These are phyloP conservation scores for Licmophora abbreviata DNA, from an alignment of 108 stramenopile genomes.

Conservation along the genomic window DNA sequence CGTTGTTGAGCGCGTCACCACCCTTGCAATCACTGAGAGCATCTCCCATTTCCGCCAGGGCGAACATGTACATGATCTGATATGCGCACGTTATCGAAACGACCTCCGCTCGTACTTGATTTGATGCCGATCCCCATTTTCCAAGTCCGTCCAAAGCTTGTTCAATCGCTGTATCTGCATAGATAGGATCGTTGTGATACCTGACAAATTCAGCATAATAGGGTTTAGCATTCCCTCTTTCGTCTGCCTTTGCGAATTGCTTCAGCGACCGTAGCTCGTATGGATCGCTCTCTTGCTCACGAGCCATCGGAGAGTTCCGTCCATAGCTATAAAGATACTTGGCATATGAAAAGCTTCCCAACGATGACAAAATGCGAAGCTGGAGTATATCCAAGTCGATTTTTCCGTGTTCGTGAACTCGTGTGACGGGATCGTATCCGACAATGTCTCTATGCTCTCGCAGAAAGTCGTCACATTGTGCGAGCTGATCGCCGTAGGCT, in stretches of 20 bases:
- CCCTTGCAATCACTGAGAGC: conserved; percentile 39
- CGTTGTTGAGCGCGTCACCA: conserved; percentile 8
- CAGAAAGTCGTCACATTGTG: conserved; percentile 20
- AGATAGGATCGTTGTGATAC: conserved; percentile 43
- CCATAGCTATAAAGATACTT: conserved; percentile 62
- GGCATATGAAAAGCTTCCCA: conserved; percentile 37
- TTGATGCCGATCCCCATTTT: conserved; percentile 40
- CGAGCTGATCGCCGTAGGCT: conserved; percentile 16
- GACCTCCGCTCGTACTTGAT: conserved; percentile 33
- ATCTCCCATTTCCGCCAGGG: conserved; percentile 43
- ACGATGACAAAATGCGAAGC: conserved; percentile 24
- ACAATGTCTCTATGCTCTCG: conserved; percentile 29
- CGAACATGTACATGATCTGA: conserved; percentile 59
- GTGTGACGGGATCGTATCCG: conserved; percentile 41
- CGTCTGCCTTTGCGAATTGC: conserved; percentile 36
- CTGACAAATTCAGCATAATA: conserved; percentile 38
- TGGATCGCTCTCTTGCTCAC: conserved; percentile 39
- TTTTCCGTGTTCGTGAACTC: conserved; percentile 22
- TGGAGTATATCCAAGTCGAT: conserved; percentile 75
- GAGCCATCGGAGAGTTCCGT: conserved; percentile 41
- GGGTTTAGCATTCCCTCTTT: conserved; percentile 47
- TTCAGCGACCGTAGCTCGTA: conserved; percentile 43
- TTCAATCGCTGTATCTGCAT: conserved; percentile 47
- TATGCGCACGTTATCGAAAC: conserved; percentile 46
- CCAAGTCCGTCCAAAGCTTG: conserved; percentile 37